A percentile compares a stretch with the other conserved stretches of the same genome.
Evolutionary conservation across 2,329 filamentous ascomycete species (phyloP).

Genomic region (Alternaria sp.): DNA sequence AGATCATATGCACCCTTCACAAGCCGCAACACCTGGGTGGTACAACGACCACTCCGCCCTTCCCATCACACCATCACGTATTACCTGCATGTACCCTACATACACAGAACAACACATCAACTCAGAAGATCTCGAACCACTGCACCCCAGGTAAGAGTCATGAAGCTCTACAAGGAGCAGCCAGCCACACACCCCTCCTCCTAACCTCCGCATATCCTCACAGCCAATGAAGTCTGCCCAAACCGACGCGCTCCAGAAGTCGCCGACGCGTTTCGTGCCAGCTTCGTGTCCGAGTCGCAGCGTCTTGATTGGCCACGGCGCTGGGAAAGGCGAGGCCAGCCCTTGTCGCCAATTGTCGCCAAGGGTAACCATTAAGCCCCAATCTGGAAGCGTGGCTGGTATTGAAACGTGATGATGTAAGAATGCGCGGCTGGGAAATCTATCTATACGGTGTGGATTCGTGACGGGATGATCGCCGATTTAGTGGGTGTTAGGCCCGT

Average conservation of each 20-base stretch:
- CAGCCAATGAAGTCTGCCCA: neutral
- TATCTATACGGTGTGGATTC: neutral
- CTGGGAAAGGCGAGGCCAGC: neutral
- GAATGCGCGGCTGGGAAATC: neutral
- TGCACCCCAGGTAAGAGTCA: neutral
- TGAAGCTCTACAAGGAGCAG: neutral
- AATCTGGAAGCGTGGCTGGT: neutral
- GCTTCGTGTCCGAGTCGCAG: conserved; percentile 9
- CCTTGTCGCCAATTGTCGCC: neutral
- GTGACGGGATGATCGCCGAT: neutral
- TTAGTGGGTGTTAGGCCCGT: neutral
- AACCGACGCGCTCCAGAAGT: neutral
- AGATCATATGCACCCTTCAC: neutral
- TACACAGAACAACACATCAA: neutral
- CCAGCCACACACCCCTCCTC: conserved; percentile 5
- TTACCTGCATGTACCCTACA: neutral
- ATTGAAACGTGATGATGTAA: conserved; percentile 3
- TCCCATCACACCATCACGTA: neutral
- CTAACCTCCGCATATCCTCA: neutral
- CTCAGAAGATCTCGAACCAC: neutral
- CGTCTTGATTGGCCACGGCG: neutral
- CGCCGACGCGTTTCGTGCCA: conserved; percentile 18
- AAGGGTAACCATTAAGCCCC: neutral
- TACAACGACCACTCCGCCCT: neutral
- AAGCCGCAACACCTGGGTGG: neutral